Evolutionary conservation across 2,329 filamentous ascomycete genomes (phyloP).

Genomic region (Parascedosporium putredinis): DNA sequence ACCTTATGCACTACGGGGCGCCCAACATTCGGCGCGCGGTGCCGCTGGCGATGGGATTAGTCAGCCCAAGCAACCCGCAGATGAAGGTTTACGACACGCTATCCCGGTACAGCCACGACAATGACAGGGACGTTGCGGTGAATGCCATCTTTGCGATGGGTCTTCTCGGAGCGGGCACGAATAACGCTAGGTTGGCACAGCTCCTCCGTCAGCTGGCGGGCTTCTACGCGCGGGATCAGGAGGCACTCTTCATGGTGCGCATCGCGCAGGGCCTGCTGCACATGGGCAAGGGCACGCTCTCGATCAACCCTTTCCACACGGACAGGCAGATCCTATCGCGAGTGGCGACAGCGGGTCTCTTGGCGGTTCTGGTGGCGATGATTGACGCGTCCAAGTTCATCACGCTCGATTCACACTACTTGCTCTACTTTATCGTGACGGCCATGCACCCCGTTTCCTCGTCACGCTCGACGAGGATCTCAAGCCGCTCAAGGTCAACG

Average conservation of each 20-base stretch:
- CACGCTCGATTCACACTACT: conserved; percentile 64
- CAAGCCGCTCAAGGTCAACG: conserved; percentile 88
- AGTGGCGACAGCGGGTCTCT: conserved; percentile 78
- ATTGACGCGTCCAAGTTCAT: conserved; percentile 88
- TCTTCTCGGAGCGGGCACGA: conserved; percentile 89
- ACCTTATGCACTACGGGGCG: conserved; percentile 98
- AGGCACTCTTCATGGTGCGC: conserved; percentile 96
- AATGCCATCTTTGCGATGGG: conserved; percentile 99
- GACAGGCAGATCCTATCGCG: conserved; percentile 91
- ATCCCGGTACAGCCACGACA: conserved; percentile 96
- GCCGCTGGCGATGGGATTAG: conserved; percentile 88
- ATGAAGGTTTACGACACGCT: conserved; percentile 99
- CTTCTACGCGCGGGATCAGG: conserved; percentile 96
- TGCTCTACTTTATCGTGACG: conserved; percentile 93
- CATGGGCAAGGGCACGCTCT: conserved; percentile 98
- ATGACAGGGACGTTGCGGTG: conserved; percentile 94
- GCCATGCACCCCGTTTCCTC: conserved; percentile 93
- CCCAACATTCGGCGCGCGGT: conserved; percentile 95
- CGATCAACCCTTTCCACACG: conserved; percentile 97
- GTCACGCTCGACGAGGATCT: conserved; percentile 93
- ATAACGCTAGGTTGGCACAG: conserved; percentile 93
- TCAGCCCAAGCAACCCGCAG: conserved; percentile 95
- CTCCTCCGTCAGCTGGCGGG: conserved; percentile 87
- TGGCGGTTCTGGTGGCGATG: conserved; percentile 84
- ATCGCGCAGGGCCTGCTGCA: conserved; percentile 95